Evolutionary conservation across 305 asterid species (phyloP).

Genomic region (Andrographis paniculata): DNA sequence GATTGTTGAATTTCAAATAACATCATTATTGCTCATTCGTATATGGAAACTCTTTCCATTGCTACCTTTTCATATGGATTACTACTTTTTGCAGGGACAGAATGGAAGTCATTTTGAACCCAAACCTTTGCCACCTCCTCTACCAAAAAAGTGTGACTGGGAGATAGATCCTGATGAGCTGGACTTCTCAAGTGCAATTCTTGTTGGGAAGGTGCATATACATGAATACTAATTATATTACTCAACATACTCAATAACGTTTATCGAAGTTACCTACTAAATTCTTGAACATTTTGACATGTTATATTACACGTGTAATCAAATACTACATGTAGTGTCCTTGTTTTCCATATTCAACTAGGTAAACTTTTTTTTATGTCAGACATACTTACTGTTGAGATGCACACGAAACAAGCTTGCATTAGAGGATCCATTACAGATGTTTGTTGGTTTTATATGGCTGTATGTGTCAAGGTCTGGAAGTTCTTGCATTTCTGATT

Average conservation of each 20-base stretch:
- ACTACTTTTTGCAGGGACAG: slow-evolving; percentile 64
- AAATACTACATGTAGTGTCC: neutral
- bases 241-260: neutral
- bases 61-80: slow-evolving; percentile 14
- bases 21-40: neutral
- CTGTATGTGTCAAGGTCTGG: neutral
- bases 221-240: slow-evolving; percentile 11
- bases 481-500: neutral
- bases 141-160: slow-evolving; percentile 98
- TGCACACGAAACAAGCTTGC: slow-evolving; percentile 6
- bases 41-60: neutral
- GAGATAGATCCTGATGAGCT: slow-evolving; percentile 90
- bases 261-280: neutral
- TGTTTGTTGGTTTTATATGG: neutral
- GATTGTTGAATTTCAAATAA: neutral
- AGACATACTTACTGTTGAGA: neutral
- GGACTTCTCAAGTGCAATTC: slow-evolving; percentile 67
- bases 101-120: slow-evolving; percentile 99
- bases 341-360: slow-evolving; percentile 1
- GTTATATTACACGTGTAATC: neutral
- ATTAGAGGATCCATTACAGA: neutral
- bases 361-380: slow-evolving; percentile 4
- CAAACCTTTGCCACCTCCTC: slow-evolving; percentile 88
- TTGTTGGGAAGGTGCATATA: slow-evolving; percentile 73
- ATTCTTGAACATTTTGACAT: neutral